Conservation (phyloP, 23 red algal genomes). For the Chondrus crispus region DNA sequence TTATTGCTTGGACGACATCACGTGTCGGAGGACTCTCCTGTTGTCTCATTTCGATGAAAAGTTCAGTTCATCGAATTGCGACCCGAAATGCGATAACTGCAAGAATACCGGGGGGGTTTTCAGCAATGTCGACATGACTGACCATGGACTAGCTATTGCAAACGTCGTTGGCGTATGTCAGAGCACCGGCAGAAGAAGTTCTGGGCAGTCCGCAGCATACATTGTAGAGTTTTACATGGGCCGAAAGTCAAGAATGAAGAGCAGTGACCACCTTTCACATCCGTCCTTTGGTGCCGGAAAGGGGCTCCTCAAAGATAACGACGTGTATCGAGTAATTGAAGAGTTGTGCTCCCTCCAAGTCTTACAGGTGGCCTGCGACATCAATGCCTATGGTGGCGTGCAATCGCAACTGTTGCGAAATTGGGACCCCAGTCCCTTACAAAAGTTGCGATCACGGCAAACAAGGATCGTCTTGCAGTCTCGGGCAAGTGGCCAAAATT, state of each 20-base stretch:
- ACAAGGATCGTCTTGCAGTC: conserved; percentile 32
- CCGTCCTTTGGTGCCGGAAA: conserved; percentile 42
- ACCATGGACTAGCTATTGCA: conserved; percentile 21
- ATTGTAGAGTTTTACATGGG: conserved; percentile 68
- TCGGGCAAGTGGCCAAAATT: background rate
- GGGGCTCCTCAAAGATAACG: conserved; percentile 58
- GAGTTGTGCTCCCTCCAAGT: conserved; percentile 41
- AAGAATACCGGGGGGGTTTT: conserved; percentile 38
- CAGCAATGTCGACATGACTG: conserved; percentile 38
- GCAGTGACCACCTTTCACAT: conserved; percentile 21
- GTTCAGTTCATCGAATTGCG: conserved; percentile 75
- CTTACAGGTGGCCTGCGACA: conserved; percentile 20
- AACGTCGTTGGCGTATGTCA: conserved; percentile 40
- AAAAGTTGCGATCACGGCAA: conserved; percentile 7
- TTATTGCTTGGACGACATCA: conserved; percentile 90
- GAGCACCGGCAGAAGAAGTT: background rate
- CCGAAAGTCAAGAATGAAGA: conserved; percentile 54
- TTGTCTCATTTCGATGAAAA: conserved; percentile 92
- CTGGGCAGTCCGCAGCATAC: conserved; percentile 44
- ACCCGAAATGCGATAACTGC: conserved; percentile 95
- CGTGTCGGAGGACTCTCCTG: conserved; percentile 75
- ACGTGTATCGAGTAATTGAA: conserved; percentile 56
- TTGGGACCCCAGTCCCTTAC: background rate
- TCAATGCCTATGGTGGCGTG: conserved; percentile 52
- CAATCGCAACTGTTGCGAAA: conserved; percentile 43